Percentiles rank a stretch among this genome's conserved stretches.
phyloP scores from a whole-genome alignment of 805 yeast species.

The Ogataea naganishii region DNA sequence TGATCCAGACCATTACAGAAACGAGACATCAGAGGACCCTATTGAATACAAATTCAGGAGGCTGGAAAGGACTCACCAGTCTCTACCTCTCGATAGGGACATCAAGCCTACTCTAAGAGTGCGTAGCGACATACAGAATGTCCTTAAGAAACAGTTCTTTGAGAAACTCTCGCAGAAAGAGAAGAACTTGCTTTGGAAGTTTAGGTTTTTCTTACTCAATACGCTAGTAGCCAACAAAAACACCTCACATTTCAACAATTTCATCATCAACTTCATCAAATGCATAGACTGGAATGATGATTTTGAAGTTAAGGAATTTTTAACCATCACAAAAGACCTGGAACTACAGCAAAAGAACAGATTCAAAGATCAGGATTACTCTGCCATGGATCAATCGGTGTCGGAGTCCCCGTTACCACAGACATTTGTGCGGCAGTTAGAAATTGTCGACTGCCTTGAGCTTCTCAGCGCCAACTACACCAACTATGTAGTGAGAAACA shows the following conservation, averaged over 20 bases:
- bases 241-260: constrained; percentile 25
- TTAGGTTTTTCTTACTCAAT: constrained; percentile 69
- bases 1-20: constrained; percentile 56
- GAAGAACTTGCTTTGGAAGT: constrained; percentile 84
- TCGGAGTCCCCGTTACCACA: no score
- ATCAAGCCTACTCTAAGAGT: constrained; percentile 81
- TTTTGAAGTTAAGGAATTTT: constrained; percentile 69
- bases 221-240: constrained; percentile 29
- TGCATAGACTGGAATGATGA: constrained; percentile 86
- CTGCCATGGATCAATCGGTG: no score
- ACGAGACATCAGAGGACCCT: constrained; percentile 53
- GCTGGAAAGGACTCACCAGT: constrained; percentile 74
- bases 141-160: constrained; percentile 74
- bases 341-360: constrained; percentile 7
- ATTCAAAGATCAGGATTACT: no score
- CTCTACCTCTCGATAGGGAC: constrained; percentile 71
- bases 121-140: constrained; percentile 62
- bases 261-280: constrained; percentile 60
- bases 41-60: constrained; percentile 82
- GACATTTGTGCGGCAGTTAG: constrained; percentile 23
- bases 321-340: constrained; percentile 28
- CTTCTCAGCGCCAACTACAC: constrained; percentile 70
- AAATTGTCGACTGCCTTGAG: constrained; percentile 46
- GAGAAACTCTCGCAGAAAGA: constrained; percentile 75
- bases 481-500: constrained; percentile 65